phyloP scores from a whole-genome alignment of 169 alveolate genomes.

The Plasmodium gonderi region DNA sequence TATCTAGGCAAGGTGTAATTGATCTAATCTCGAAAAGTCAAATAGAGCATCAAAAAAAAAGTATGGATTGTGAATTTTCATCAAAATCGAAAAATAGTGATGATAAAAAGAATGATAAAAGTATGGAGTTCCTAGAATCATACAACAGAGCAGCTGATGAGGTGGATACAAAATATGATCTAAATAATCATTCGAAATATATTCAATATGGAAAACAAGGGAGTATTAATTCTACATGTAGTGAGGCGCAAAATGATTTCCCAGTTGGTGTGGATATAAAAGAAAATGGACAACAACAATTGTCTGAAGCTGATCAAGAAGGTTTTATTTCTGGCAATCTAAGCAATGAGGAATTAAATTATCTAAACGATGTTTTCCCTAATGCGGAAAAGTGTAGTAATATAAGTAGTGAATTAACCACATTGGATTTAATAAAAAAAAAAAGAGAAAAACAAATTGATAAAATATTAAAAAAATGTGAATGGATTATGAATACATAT shows the following conservation, averaged over 20 bases:
- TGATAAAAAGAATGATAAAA: conserved; percentile 18
- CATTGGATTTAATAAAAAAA: conserved; percentile 49
- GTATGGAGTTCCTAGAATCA: conserved; percentile 33
- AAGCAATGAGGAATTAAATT: conserved; percentile 27
- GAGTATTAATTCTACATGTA: neutral
- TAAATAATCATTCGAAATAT: neutral
- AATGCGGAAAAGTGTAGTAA: conserved; percentile 29
- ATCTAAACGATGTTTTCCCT: conserved; percentile 3
- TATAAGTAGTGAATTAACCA: conserved; percentile 17
- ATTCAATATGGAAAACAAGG: neutral
- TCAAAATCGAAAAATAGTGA: conserved; percentile 19
- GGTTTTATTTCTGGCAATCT: conserved; percentile 22
- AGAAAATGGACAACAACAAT: neutral
- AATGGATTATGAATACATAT: conserved; percentile 70
- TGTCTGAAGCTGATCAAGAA: conserved; percentile 2
- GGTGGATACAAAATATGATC: neutral
- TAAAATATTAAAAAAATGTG: conserved; percentile 67
- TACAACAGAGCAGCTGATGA: conserved; percentile 7
- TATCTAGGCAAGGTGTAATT: conserved; percentile 74
- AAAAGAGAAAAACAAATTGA: conserved; percentile 70
- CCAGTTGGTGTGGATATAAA: neutral
- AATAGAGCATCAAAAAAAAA: conserved; percentile 26
- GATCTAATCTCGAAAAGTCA: conserved; percentile 73
- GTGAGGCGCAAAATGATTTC: neutral
- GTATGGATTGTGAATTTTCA: neutral